Evolutionary conservation across 306 rosid species (phyloP).

Genomic region (Rosa lucieae): DNA sequence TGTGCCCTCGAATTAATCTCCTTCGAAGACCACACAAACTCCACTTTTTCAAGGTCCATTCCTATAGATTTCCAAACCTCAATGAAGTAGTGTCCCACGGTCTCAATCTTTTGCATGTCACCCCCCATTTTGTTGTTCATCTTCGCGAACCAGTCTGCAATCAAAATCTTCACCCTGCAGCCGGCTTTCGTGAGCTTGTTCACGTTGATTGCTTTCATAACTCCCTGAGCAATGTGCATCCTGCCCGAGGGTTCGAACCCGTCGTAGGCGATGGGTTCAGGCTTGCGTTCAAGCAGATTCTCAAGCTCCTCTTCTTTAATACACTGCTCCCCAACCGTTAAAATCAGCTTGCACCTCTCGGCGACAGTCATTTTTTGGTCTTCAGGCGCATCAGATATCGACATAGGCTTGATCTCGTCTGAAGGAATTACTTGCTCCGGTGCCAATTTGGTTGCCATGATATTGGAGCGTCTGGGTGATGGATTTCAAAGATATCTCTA

Average conservation of each 20-base stretch:
- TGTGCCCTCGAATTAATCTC: conserved; percentile 64
- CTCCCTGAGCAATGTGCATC: conserved; percentile 98
- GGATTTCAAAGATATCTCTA: too few relatives aligned
- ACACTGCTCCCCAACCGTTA: too few relatives aligned
- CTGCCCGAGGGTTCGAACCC: conserved; percentile 95
- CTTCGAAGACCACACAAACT: conserved; percentile 75
- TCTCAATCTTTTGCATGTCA: conserved; percentile 72
- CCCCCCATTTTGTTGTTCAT: conserved; percentile 81
- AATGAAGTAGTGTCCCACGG: conserved; percentile 63
- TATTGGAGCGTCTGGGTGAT: too few relatives aligned
- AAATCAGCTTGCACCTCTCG: too few relatives aligned
- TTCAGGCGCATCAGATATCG: not conserved
- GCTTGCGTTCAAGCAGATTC: conserved; percentile 59
- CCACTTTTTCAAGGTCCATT: conserved; percentile 81
- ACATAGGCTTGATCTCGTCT: conserved; percentile 35
- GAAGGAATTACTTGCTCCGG: conserved; percentile 7
- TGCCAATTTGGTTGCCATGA: too few relatives aligned
- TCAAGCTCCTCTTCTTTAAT: not conserved
- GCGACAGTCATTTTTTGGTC: conserved; percentile 24
- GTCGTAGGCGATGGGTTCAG: conserved; percentile 74
- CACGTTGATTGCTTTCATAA: conserved; percentile 72
- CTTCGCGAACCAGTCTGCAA: conserved; percentile 91
- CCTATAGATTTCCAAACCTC: conserved; percentile 86
- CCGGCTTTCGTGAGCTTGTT: conserved; percentile 78
- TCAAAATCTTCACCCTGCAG: conserved; percentile 78